Evolutionary conservation across 164 flowering plant genomes (phyloP).

Genomic region (Kalanchoe fedtschenkoi): DNA sequence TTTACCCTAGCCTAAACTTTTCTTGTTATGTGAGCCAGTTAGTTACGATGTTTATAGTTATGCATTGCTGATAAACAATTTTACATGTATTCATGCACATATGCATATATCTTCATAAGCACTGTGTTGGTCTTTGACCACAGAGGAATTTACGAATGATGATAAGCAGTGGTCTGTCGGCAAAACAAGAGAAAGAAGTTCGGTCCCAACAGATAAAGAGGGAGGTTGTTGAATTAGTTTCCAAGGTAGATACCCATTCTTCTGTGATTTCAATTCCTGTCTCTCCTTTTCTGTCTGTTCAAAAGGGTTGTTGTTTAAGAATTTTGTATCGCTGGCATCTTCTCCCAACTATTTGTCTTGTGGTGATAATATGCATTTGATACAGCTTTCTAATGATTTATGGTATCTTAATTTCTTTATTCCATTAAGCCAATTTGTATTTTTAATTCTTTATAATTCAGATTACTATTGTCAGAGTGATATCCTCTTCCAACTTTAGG

Average conservation of each 20-base stretch:
- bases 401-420: neutral
- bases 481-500: neutral
- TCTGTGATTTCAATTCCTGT: neutral
- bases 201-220: slow-evolving; percentile 66
- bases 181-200: slow-evolving; percentile 71
- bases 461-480: neutral
- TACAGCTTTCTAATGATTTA: neutral
- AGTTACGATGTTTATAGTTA: too few relatives aligned
- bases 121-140: slow-evolving; percentile 4
- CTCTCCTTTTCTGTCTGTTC: neutral
- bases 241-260: slow-evolving; percentile 34
- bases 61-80: too few relatives aligned
- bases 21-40: neutral
- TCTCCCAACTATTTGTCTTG: neutral
- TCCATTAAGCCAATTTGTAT: neutral
- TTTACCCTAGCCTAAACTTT: too few relatives aligned
- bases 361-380: neutral
- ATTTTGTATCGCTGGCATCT: neutral
- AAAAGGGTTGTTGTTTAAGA: neutral
- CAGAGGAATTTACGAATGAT: slow-evolving; percentile 84
- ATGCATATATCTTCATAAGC: neutral
- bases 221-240: slow-evolving; percentile 79
- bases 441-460: neutral
- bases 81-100: too few relatives aligned
- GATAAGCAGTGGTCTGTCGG: slow-evolving; percentile 56